Conservation (phyloP, 306 rosid genomes). For the Rubus idaeus region DNA sequence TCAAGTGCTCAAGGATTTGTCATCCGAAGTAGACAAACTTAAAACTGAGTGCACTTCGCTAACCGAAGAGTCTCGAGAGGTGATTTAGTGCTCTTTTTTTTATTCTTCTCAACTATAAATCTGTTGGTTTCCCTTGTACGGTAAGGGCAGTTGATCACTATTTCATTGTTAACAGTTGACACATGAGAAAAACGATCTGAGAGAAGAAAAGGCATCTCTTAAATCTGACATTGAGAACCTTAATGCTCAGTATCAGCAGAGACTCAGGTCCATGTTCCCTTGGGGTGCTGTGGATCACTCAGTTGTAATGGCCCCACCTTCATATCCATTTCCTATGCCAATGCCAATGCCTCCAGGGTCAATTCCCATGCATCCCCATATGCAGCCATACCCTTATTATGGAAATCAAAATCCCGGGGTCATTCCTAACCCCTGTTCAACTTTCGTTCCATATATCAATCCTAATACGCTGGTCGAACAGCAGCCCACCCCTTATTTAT, state of each 20-base stretch:
- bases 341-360: conserved; percentile 43
- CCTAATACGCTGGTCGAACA: conserved; percentile 64
- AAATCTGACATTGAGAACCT: conserved; percentile 47
- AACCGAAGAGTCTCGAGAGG: conserved; percentile 87
- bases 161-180: conserved; percentile 41
- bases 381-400: conserved; percentile 42
- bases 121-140: conserved; percentile 6
- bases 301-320: conserved; percentile 39
- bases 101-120: conserved; percentile 10
- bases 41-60: conserved; percentile 58
- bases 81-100: conserved; percentile 26
- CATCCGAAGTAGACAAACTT: conserved; percentile 71
- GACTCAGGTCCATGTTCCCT: conserved; percentile 33
- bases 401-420: conserved; percentile 36
- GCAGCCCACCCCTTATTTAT: conserved; percentile 48
- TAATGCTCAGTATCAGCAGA: conserved; percentile 43
- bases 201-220: conserved; percentile 47
- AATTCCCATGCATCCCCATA: conserved; percentile 44
- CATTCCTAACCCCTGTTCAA: conserved; percentile 51
- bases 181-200: conserved; percentile 45
- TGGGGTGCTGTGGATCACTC: conserved; percentile 50
- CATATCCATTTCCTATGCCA: conserved; percentile 48
- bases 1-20: conserved; percentile 85
- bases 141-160: conserved; percentile 12
- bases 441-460: conserved; percentile 64